phyloP scores from a whole-genome alignment of 2,329 filamentous ascomycete species.

The Aspergillus pseudonomiae region DNA sequence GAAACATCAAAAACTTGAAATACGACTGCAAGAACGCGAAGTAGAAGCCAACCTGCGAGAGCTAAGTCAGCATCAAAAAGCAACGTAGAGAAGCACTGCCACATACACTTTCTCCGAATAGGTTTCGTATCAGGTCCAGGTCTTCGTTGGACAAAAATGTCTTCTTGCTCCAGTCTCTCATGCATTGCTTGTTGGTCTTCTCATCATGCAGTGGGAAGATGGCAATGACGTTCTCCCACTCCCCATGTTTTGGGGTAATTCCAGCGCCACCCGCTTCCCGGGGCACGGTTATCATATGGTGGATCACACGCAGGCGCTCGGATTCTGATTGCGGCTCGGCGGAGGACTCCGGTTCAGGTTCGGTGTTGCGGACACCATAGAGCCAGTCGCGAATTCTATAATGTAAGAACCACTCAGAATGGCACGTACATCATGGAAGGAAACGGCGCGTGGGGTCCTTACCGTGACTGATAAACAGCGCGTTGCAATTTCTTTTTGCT shows the following conservation, averaged over 20 bases:
- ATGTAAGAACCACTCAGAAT: neutral
- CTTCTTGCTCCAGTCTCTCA: conserved; percentile 70
- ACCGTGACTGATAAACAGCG: conserved; percentile 83
- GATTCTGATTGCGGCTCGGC: conserved; percentile 86
- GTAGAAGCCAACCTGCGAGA: conserved; percentile 77
- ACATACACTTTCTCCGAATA: conserved; percentile 67
- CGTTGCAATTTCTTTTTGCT: conserved; percentile 71
- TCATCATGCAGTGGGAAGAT: conserved; percentile 82
- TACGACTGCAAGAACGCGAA: conserved; percentile 96
- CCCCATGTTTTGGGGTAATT: conserved; percentile 69
- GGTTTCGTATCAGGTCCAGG: conserved; percentile 73
- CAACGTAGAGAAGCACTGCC: neutral
- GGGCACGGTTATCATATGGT: conserved; percentile 78
- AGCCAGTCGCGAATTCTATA: conserved; percentile 89
- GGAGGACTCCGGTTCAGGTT: conserved; percentile 70
- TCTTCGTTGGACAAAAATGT: conserved; percentile 60
- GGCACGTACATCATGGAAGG: neutral
- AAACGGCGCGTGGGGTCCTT: conserved; percentile 14
- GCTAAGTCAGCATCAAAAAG: conserved; percentile 1
- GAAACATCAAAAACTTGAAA: conserved; percentile 81
- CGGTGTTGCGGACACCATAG: conserved; percentile 79
- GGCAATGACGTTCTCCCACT: conserved; percentile 73
- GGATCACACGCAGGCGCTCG: conserved; percentile 83
- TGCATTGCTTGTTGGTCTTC: conserved; percentile 74
- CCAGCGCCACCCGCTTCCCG: conserved; percentile 77